Percentiles rank a stretch among this genome's conserved stretches.
These are phyloP conservation scores for Phytophthora europaea DNA, from an alignment of 352 stramenopile genomes.

Conservation along the genomic window DNA sequence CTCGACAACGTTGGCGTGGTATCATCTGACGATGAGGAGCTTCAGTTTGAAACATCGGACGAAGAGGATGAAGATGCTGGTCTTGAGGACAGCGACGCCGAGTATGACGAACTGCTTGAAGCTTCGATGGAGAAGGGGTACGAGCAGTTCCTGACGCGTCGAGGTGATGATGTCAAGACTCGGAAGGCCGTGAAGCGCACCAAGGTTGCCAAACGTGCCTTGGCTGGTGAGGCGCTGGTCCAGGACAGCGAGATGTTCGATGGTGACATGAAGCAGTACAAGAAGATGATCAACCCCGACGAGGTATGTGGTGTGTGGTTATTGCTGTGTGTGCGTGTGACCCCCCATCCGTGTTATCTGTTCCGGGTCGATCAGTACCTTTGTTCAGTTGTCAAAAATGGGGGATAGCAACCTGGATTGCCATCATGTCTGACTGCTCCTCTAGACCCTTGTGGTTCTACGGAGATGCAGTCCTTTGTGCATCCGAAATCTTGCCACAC, in stretches of 20 bases:
- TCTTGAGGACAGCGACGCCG: slow-evolving; percentile 69
- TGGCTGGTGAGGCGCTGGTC: slow-evolving; percentile 82
- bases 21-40: slow-evolving; percentile 49
- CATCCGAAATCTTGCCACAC: slow-evolving; percentile 62
- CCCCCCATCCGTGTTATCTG: slow-evolving; percentile 93
- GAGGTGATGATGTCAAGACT: slow-evolving; percentile 84
- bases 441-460: slow-evolving; percentile 39
- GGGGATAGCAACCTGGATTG: slow-evolving; percentile 79
- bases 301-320: slow-evolving; percentile 69
- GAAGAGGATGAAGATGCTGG: slow-evolving; percentile 46
- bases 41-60: slow-evolving; percentile 46
- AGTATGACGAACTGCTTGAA: slow-evolving; percentile 85
- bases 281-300: slow-evolving; percentile 90
- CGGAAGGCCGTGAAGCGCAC: slow-evolving; percentile 88
- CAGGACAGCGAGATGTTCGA: slow-evolving; percentile 89
- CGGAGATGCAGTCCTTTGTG: slow-evolving; percentile 76
- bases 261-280: slow-evolving; percentile 80
- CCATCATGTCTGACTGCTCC: slow-evolving; percentile 86
- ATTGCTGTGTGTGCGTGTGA: slow-evolving; percentile 33
- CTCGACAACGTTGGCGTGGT: slow-evolving; percentile 74
- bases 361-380: slow-evolving; percentile 90
- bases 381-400: slow-evolving; percentile 93
- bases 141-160: slow-evolving; percentile 81
- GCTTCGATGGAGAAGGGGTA: slow-evolving; percentile 90
- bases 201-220: slow-evolving; percentile 86